Evolutionary conservation across 129 eudicot species (phyloP), one percentile per base, ranked within the genome.

Genomic region (Escallonia herrerae): DNA sequence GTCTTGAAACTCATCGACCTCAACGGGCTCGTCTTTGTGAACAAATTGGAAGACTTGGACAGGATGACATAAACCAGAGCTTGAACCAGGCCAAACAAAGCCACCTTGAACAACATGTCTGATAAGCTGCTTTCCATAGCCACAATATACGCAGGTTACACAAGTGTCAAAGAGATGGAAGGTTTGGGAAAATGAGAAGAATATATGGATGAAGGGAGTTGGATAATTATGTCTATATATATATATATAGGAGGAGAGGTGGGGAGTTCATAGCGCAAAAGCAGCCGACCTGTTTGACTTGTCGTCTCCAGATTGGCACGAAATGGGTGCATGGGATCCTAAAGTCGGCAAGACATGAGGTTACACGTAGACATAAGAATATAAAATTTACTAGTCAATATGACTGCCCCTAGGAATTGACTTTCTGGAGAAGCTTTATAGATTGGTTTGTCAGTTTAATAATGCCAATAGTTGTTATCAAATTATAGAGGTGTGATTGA

Each of bases 1-100:
- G 70, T 6, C 59, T 57, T 78, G 76, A 82, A 82, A 60, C 78
- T 69, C 22, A 37, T 11, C 0, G 87, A 82, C 54, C 74, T 72
- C n/a, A 8, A 43, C 3, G 62, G 71, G 47, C 51, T 2, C 2
- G 42, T 63, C 56, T 82, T 74, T 2, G 87, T 67, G 75, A 82
- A 82, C 3, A 82, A 49, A 15, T 54, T 67, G 62, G 87, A 82
- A 40, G 87, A 82, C 8, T 82, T 53, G 7, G 87, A 74, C 2
- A 82, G 55, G 40, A 82, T 82, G 3, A 70, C 43, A 58, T 77
- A 82, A 56, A 82, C 78, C 6, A 82, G 59, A n/a, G 78, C 80
- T 70, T 82, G 87, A 1, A 78, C 83, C 0, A 78, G 38, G 10
- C 78, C 33, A 63, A 82, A 82, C 58, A 74, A 7, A 7, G 22